phyloP scores from a whole-genome alignment of 2,329 filamentous ascomycete genomes.

The Periconia sp. region DNA sequence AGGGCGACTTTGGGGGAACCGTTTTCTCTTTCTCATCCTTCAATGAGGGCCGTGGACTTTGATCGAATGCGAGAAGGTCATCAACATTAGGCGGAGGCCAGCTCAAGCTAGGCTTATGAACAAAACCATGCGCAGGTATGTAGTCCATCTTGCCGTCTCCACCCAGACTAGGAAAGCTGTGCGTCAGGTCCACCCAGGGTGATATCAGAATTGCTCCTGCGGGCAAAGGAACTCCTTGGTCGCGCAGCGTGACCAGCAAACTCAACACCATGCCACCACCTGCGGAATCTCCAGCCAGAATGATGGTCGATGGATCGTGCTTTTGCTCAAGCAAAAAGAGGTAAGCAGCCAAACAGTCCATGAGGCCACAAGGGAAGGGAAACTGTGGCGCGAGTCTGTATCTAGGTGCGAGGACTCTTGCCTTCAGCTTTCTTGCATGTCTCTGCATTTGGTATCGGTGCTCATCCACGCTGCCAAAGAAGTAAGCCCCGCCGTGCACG shows the following conservation, averaged over 20 bases:
- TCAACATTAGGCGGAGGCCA: conserved; percentile 92
- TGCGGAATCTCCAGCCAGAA: conserved; percentile 90
- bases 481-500: conserved; percentile 93
- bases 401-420: conserved; percentile 80
- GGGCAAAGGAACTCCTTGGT: conserved; percentile 82
- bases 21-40: conserved; percentile 17
- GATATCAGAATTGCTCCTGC: conserved; percentile 90
- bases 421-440: conserved; percentile 92
- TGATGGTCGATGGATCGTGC: conserved; percentile 80
- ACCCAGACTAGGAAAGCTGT: conserved; percentile 91
- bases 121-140: conserved; percentile 85
- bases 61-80: conserved; percentile 64
- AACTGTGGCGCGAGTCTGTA: conserved; percentile 93
- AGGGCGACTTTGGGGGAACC: conserved; percentile 12
- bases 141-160: conserved; percentile 79
- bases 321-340: conserved; percentile 74
- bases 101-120: conserved; percentile 85
- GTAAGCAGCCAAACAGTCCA: conserved; percentile 89
- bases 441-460: conserved; percentile 98
- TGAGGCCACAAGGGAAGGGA: conserved; percentile 90
- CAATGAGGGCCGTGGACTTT: conserved; percentile 4
- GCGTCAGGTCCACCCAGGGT: conserved; percentile 94
- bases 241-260: conserved; percentile 79
- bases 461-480: conserved; percentile 93
- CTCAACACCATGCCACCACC: conserved; percentile 88